Evolutionary conservation across 2,329 filamentous ascomycete genomes (phyloP).

Genomic region (Ploettnerulaceae sp.): DNA sequence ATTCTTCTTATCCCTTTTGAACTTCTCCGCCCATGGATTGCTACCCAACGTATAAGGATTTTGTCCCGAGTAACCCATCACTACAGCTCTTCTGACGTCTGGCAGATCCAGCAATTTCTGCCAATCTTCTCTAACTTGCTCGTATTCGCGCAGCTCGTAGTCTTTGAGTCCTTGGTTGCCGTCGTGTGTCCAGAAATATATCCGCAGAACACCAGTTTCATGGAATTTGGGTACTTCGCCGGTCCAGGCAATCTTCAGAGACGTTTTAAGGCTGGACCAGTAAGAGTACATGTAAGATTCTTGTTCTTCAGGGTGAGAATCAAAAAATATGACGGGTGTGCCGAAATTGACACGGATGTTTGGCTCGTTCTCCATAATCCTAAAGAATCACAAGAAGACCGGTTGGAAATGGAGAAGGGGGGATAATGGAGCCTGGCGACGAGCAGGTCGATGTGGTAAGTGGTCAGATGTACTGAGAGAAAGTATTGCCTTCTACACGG

Average conservation of each 20-base stretch:
- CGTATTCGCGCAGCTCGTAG: conserved; percentile 26
- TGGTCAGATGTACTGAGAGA: no score
- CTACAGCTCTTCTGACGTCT: conserved; percentile 24
- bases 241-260: conserved; percentile 25
- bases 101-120: conserved; percentile 22
- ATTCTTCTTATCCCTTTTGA: conserved; percentile 15
- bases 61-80: conserved; percentile 28
- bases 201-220: conserved; percentile 22
- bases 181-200: conserved; percentile 27
- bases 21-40: conserved; percentile 22
- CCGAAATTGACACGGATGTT: conserved; percentile 18
- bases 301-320: conserved; percentile 29
- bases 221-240: conserved; percentile 26
- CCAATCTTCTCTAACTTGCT: conserved; percentile 23
- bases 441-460: no score
- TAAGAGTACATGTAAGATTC: conserved; percentile 26
- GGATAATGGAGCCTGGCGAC: no score
- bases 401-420: background rate
- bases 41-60: conserved; percentile 26
- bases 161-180: conserved; percentile 26
- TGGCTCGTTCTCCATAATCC: conserved; percentile 4
- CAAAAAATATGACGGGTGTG: conserved; percentile 26
- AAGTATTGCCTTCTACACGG: no score
- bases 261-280: conserved; percentile 21
- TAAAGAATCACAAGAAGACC: no score